phyloP scores from a whole-genome alignment of 2,329 filamentous ascomycete species.

The Pseudocercospora macadamiae region DNA sequence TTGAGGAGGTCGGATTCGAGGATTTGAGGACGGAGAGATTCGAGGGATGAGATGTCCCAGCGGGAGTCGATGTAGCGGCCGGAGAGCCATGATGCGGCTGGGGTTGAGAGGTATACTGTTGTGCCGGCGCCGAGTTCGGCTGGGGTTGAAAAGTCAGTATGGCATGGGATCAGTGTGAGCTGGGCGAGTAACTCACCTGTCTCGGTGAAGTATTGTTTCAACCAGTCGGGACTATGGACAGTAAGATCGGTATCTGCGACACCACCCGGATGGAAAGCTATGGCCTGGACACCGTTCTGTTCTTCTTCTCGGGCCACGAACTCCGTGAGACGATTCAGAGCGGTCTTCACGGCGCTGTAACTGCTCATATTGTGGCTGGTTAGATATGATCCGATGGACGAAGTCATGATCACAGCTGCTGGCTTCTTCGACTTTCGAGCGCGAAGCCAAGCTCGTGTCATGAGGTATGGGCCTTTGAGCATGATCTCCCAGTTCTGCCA shows the following conservation, averaged over 20 bases:
- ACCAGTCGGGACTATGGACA: slow-evolving; percentile 37
- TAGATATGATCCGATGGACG: slow-evolving; percentile 44
- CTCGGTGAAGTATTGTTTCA: not conserved
- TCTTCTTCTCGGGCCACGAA: slow-evolving; percentile 46
- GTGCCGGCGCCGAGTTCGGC: slow-evolving; percentile 36
- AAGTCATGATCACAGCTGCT: slow-evolving; percentile 47
- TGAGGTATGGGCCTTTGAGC: slow-evolving; percentile 45
- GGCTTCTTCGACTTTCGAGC: not conserved
- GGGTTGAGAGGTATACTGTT: slow-evolving; percentile 36
- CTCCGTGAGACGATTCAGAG: slow-evolving; percentile 49
- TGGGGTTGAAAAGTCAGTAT: slow-evolving; percentile 29
- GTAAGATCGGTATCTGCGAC: slow-evolving; percentile 48
- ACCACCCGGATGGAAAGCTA: slow-evolving; percentile 50
- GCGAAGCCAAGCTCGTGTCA: slow-evolving; percentile 20
- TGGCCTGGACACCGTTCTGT: slow-evolving; percentile 44
- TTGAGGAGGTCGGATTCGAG: slow-evolving; percentile 40
- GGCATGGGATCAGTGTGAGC: slow-evolving; percentile 6
- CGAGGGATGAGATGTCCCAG: slow-evolving; percentile 44
- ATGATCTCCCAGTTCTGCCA: slow-evolving; percentile 51
- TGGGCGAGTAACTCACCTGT: slow-evolving; percentile 8
- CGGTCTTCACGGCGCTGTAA: slow-evolving; percentile 53
- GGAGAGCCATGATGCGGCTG: slow-evolving; percentile 41
- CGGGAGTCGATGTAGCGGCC: slow-evolving; percentile 41
- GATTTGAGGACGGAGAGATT: slow-evolving; percentile 37
- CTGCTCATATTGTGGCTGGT: slow-evolving; percentile 36